A percentile compares a stretch with the other conserved stretches of the same genome.
phyloP scores from a whole-genome alignment of 2,329 filamentous ascomycete genomes.

The Fusarium temperatum region DNA sequence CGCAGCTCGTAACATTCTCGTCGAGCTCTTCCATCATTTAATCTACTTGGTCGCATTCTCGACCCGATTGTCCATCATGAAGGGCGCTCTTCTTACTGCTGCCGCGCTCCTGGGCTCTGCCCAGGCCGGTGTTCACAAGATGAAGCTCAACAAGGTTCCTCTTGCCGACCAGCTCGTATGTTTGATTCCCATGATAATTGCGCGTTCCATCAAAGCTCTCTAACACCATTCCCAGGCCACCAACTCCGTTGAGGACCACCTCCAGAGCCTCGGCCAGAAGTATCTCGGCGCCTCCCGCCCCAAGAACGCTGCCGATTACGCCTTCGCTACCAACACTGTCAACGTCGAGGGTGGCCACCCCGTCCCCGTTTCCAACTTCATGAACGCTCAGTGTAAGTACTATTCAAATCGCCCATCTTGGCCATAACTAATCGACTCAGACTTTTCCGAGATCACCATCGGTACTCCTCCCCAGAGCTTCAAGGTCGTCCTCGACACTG shows the following conservation, averaged over 20 bases:
- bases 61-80: constrained; percentile 70
- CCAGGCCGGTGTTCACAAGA: constrained; percentile 89
- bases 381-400: constrained; percentile 95
- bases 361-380: constrained; percentile 94
- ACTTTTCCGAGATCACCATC: constrained; percentile 96
- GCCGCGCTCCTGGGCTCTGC: constrained; percentile 83
- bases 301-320: constrained; percentile 73
- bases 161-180: constrained; percentile 90
- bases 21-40: constrained; percentile 3
- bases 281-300: constrained; percentile 82
- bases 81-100: constrained; percentile 82
- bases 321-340: constrained; percentile 80
- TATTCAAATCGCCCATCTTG: not conserved
- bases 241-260: constrained; percentile 82
- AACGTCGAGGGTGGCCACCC: constrained; percentile 75
- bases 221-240: constrained; percentile 65
- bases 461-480: constrained; percentile 93
- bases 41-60: constrained; percentile 19
- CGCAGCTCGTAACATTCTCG: constrained; percentile 15
- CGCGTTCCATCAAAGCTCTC: not conserved
- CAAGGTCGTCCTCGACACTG: constrained; percentile 98
- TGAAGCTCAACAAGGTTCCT: constrained; percentile 97
- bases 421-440: constrained; percentile 55
- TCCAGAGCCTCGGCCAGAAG: constrained; percentile 89
- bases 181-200: constrained; percentile 32